These are phyloP conservation scores for Ceratocystiopsis minuta DNA, from an alignment of 2,329 filamentous ascomycete species.

Conservation along the genomic window DNA sequence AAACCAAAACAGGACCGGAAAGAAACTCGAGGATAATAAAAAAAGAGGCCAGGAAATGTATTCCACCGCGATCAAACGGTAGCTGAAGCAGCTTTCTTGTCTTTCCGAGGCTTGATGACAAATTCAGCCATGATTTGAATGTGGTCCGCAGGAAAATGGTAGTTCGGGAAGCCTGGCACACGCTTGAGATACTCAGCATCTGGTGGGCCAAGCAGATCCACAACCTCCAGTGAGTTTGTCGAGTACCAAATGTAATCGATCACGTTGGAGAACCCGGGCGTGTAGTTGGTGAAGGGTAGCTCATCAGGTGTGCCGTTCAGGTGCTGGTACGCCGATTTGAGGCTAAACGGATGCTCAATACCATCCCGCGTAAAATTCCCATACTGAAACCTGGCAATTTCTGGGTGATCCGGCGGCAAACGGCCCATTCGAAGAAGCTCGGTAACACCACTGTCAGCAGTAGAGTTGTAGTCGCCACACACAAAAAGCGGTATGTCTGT, in stretches of 20 bases:
- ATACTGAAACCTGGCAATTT: constrained; percentile 68
- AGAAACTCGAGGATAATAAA: neutral
- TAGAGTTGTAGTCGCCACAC: constrained; percentile 93
- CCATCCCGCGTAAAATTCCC: constrained; percentile 85
- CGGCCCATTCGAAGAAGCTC: constrained; percentile 71
- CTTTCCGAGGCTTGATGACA: constrained; percentile 72
- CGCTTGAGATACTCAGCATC: constrained; percentile 70
- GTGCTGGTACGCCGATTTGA: constrained; percentile 76
- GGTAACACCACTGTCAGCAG: constrained; percentile 72
- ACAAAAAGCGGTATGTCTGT: constrained; percentile 81
- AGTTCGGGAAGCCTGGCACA: constrained; percentile 83
- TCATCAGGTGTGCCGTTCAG: constrained; percentile 71
- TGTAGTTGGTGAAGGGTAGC: constrained; percentile 90
- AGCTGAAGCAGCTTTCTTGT: constrained; percentile 37
- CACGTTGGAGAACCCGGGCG: constrained; percentile 76
- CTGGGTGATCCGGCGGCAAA: constrained; percentile 59
- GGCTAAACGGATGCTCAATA: constrained; percentile 83
- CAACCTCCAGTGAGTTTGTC: constrained; percentile 71
- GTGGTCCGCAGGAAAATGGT: constrained; percentile 88
- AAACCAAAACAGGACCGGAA: neutral
- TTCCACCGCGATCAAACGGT: neutral
- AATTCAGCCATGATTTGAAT: constrained; percentile 81
- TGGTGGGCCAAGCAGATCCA: constrained; percentile 68
- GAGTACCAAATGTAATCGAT: constrained; percentile 98
- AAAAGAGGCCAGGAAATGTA: neutral